Base-by-base conservation (phyloP, 2,329 filamentous ascomycete genomes). In the Fusarium metavorans region DNA sequence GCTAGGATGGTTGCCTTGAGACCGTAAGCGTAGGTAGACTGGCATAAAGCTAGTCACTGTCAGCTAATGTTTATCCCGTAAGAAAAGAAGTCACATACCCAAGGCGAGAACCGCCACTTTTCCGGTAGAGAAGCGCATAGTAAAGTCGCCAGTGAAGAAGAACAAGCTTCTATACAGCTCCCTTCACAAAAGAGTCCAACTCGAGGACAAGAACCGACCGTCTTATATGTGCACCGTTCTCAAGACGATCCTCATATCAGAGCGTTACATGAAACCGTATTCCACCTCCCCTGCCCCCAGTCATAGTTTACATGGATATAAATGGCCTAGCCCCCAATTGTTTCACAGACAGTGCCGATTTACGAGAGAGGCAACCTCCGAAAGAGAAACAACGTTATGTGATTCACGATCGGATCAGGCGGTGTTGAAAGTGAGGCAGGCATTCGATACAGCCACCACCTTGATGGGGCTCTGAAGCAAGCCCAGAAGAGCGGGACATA, bases 1-100 rank as follows among this genome's bases (percentile, higher is more conserved):
- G 82, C 83, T 10, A 74, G 70, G 5, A 81, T 81, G 10, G 72
- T 54, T 5, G 59, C 69, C 34, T 56, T 68, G 11, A 75, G 63
- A 2, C 72, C 72, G 41, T 45, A 27, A 2, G 72, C 72, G 37
- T 45, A 23, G 43, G 68, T 66, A 0, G 72, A 64, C 11, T 59
- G 37, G 56, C 62, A 23, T 18, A 74, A 25, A 2, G 62, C 72
- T 75, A 6, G 1, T 50, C n/a, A 14, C 68, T 32, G 48, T 70
- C 39, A n/a, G 10, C 14, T 2, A 5, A 13, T 25, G 11, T 18
- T 4, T 8, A 9, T 20, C 9, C 6, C 32, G 30, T 1, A 0
- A 23, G 4, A 13, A 7, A 1, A 5, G 10, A 2, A 20, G 25
- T 3, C 9, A n/a, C 9, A 11, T 62, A 75, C 72, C 72, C 13